phyloP scores from a whole-genome alignment of 176 grass and related monocot species.

The Cocos nucifera region DNA sequence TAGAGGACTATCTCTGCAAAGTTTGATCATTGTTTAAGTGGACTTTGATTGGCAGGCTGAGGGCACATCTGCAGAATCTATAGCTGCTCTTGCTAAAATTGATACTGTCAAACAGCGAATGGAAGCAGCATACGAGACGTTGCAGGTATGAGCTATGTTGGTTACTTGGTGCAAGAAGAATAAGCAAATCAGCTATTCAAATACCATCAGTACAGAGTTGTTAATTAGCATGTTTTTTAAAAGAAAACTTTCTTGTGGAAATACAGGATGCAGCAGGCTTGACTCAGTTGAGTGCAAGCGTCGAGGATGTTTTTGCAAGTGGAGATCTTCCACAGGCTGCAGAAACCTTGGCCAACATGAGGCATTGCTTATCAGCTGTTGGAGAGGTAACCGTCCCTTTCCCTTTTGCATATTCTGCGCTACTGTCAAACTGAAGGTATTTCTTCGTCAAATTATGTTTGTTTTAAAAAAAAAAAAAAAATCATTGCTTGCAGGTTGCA shows the following conservation, averaged over 20 bases:
- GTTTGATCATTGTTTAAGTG: too few relatives aligned
- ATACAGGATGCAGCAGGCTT: constrained; percentile 87
- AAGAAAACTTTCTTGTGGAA: too few relatives aligned
- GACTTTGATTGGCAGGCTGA: constrained; percentile 30
- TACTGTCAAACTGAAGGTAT: too few relatives aligned
- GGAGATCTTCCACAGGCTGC: constrained; percentile 87
- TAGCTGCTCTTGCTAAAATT: constrained; percentile 76
- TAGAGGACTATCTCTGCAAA: too few relatives aligned
- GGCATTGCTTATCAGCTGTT: constrained; percentile 99
- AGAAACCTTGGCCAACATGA: constrained; percentile 96
- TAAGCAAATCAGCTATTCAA: too few relatives aligned
- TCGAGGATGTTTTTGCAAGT: constrained; percentile 99
- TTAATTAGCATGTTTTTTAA: too few relatives aligned
- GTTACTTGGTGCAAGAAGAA: too few relatives aligned
- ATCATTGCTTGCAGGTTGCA: constrained; percentile 58
- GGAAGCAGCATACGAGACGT: constrained; percentile 86
- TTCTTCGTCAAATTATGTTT: not conserved
- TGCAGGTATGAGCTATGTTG: constrained; percentile 16
- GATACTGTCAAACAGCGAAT: constrained; percentile 93
- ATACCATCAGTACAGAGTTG: too few relatives aligned
- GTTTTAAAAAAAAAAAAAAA: not conserved
- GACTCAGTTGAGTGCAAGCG: constrained; percentile 86
- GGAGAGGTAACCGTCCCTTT: constrained; percentile 47
- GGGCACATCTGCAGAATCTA: constrained; percentile 91
- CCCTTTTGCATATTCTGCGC: not conserved